Percentiles rank a stretch among this genome's conserved stretches.
Conservation (phyloP, 805 yeast species). For the Zygotorulaspora florentina region DNA sequence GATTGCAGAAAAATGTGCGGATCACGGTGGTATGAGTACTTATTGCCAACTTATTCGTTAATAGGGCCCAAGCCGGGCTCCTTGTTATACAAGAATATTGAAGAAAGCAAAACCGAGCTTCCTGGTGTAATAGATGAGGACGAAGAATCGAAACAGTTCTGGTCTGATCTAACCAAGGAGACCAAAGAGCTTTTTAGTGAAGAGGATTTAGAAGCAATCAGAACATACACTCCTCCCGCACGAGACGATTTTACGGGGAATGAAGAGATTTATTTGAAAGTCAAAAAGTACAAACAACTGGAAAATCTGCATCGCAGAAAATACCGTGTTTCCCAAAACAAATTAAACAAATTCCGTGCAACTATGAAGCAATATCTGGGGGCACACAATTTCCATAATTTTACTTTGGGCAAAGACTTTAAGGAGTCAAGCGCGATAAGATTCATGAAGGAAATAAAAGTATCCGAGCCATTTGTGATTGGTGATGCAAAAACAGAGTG, state of each 20-base stretch:
- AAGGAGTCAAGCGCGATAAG: constrained; percentile 83
- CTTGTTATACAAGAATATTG: constrained; percentile 56
- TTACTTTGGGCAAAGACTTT: constrained; percentile 74
- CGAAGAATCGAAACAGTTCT: constrained; percentile 68
- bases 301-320: constrained; percentile 66
- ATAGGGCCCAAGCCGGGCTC: constrained; percentile 85
- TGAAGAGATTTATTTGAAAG: constrained; percentile 36
- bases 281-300: constrained; percentile 52
- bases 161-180: constrained; percentile 51
- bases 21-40: constrained; percentile 90
- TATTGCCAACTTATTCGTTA: constrained; percentile 86
- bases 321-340: constrained; percentile 60
- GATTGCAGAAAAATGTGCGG: constrained; percentile 95
- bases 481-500: constrained; percentile 91
- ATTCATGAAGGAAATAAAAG: constrained; percentile 72
- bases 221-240: constrained; percentile 35
- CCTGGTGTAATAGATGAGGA: constrained; percentile 63
- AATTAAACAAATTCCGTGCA: constrained; percentile 58
- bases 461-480: constrained; percentile 84
- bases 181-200: constrained; percentile 31
- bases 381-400: constrained; percentile 88
- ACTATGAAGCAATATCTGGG: constrained; percentile 76
- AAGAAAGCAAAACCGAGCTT: constrained; percentile 45
- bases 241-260: constrained; percentile 39
- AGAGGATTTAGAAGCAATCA: constrained; percentile 28